Conservation (phyloP, 768 basidiomycete genomes). For the Suillus subluteus region DNA sequence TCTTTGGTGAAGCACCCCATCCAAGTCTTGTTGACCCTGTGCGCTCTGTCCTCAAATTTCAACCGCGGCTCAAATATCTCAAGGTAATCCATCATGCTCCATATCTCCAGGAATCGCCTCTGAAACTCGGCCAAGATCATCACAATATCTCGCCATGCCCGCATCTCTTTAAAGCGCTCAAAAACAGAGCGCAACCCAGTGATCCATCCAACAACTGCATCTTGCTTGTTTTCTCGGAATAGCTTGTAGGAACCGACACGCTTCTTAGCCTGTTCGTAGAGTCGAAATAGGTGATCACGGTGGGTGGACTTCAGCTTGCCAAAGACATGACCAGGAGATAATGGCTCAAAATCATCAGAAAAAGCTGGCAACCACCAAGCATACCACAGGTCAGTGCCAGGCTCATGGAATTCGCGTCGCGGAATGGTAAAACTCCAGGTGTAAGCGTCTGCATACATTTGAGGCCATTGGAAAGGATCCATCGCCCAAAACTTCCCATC, state of each 20-base stretch:
- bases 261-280: neutral
- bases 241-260: neutral
- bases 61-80: neutral
- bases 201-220: neutral
- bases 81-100: neutral
- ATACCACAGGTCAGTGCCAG: neutral
- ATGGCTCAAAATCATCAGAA: neutral
- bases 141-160: neutral
- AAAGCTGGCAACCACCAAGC: neutral
- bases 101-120: neutral
- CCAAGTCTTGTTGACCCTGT: conserved; percentile 1
- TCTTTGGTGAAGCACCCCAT: conserved; percentile 10
- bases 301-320: conserved; percentile 1
- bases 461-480: conserved; percentile 1
- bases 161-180: neutral
- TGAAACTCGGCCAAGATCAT: conserved; percentile 5
- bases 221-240: neutral
- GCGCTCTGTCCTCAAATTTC: neutral
- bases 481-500: conserved; percentile 1
- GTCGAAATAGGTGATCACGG: neutral
- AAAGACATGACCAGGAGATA: conserved; percentile 2
- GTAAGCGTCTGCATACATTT: neutral
- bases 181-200: neutral
- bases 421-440: conserved; percentile 1
- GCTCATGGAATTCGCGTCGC: neutral